phyloP scores from a whole-genome alignment of 2,329 filamentous ascomycete genomes.

The Aspergillus luchuensis region DNA sequence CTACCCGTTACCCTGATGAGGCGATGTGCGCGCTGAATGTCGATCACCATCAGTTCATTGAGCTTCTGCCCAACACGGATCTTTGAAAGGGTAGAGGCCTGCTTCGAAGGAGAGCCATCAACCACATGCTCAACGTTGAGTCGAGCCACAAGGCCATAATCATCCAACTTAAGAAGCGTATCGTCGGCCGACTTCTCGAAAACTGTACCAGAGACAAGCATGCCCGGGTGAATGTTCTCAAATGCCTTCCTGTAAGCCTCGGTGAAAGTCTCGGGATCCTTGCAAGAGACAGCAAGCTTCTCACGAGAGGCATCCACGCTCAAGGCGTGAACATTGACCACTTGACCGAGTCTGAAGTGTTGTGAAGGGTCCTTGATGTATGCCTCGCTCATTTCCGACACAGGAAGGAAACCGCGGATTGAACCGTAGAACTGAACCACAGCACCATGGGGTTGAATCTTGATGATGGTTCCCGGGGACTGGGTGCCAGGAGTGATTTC shows the following conservation, averaged over 20 bases:
- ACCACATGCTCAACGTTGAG: conserved; percentile 77
- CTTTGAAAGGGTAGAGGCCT: conserved; percentile 73
- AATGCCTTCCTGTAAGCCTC: conserved; percentile 74
- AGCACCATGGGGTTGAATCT: conserved; percentile 75
- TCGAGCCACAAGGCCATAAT: conserved; percentile 73
- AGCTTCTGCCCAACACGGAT: conserved; percentile 83
- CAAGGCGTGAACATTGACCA: conserved; percentile 85
- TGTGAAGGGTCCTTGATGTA: conserved; percentile 86
- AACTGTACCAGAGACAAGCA: conserved; percentile 75
- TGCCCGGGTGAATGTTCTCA: conserved; percentile 70
- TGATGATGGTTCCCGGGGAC: conserved; percentile 83
- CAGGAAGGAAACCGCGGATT: conserved; percentile 82
- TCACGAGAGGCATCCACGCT: conserved; percentile 71
- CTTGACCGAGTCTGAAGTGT: conserved; percentile 88
- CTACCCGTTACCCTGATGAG: conserved; percentile 80
- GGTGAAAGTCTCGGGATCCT: conserved; percentile 78
- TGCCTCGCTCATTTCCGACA: conserved; percentile 97
- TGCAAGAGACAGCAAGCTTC: conserved; percentile 87
- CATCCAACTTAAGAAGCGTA: conserved; percentile 73
- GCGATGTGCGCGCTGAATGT: conserved; percentile 76
- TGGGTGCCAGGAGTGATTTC: conserved; percentile 73
- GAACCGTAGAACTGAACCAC: conserved; percentile 89
- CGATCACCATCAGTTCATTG: conserved; percentile 78
- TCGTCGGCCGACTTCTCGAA: conserved; percentile 79
- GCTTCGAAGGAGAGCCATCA: conserved; percentile 81